Evolutionary conservation across 2,329 filamentous ascomycete genomes (phyloP).

Genomic region (Chalaropsis ovoidea): DNA sequence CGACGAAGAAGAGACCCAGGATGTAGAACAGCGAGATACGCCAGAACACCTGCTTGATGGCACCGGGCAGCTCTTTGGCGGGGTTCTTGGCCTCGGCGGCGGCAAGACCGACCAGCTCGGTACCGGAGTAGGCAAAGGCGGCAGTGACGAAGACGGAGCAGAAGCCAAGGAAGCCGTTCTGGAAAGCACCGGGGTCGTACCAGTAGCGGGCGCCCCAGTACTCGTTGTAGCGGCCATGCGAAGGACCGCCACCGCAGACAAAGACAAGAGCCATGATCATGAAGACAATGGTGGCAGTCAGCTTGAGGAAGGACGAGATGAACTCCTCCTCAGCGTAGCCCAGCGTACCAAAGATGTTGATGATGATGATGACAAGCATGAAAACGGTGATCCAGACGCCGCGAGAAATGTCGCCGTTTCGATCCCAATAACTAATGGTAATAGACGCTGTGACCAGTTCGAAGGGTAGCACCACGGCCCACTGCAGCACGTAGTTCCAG

Average conservation of each 20-base stretch:
- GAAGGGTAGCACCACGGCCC: conserved; percentile 42
- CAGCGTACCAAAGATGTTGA: conserved; percentile 48
- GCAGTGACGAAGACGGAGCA: conserved; percentile 60
- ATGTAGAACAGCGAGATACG: conserved; percentile 45
- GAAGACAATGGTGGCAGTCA: conserved; percentile 48
- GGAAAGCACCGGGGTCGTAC: conserved; percentile 44
- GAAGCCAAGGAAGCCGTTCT: conserved; percentile 60
- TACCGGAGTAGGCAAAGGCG: conserved; percentile 58
- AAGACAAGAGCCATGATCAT: conserved; percentile 52
- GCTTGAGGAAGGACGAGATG: conserved; percentile 45
- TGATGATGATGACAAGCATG: conserved; percentile 39
- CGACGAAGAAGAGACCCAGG: conserved; percentile 41
- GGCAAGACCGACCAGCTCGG: conserved; percentile 58
- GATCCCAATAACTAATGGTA: conserved; percentile 44
- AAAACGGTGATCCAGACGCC: conserved; percentile 47
- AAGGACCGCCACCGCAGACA: conserved; percentile 48
- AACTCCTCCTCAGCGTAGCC: conserved; percentile 50
- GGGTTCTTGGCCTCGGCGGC: conserved; percentile 60
- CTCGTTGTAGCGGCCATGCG: conserved; percentile 34
- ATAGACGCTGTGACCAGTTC: conserved; percentile 43
- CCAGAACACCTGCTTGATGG: conserved; percentile 63
- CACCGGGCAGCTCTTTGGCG: conserved; percentile 60
- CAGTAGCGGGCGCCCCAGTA: conserved; percentile 39
- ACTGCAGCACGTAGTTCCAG: conserved; percentile 44
- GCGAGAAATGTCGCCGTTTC: conserved; percentile 34